Base-by-base conservation (phyloP, 2,329 filamentous ascomycete species). In the Penicillium sp. region DNA sequence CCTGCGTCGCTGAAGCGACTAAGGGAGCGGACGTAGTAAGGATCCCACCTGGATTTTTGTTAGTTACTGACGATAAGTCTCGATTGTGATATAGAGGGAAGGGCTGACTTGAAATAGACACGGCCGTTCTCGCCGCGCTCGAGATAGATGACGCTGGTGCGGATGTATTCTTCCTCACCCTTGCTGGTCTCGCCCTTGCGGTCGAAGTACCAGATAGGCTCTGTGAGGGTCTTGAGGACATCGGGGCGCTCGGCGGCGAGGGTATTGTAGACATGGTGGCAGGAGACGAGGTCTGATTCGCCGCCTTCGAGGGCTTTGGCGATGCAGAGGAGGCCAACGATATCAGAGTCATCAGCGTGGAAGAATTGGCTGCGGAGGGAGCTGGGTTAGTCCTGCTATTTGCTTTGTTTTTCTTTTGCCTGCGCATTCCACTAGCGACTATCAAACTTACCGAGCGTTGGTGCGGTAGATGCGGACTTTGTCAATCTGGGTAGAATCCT, bases 201-300 rank as follows among this genome's bases (percentile, higher is more conserved):
- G 74, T 96, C 91, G 71, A 95, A 93, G 76, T 95, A 94, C 91
- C 91, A 96, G 60, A 91, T 84, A 0, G 91, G 90, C 69, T 86
- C 76, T 1, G 88, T 87, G 49, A 96, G 78, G 6, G 86, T 80
- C 70, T 89, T 84, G 0, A 90, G 87, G 1, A 95, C 87, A 65
- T 93, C 90, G 0, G 90, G 90, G 23, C 89, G 81, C 68, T 93
- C 84, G 36, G 73, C 74, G 69, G 91, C 89, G 34, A 96, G 79
- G 35, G 81, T 81, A 73, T 96, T 96, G 84, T 88, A 96, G 36
- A 95, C 88, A 62, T 86, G 78, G 71, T 96, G 91, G 16, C 86
- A 82, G 57, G 85, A 89, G 47, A 88, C 88, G 52, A 96, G 82
- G 68, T 96, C 91, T 35, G 85, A 89, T 75, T 96, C 91, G 52